Conservation (phyloP, 495 filamentous ascomycete genomes). For the Lepidopterella palustris region DNA sequence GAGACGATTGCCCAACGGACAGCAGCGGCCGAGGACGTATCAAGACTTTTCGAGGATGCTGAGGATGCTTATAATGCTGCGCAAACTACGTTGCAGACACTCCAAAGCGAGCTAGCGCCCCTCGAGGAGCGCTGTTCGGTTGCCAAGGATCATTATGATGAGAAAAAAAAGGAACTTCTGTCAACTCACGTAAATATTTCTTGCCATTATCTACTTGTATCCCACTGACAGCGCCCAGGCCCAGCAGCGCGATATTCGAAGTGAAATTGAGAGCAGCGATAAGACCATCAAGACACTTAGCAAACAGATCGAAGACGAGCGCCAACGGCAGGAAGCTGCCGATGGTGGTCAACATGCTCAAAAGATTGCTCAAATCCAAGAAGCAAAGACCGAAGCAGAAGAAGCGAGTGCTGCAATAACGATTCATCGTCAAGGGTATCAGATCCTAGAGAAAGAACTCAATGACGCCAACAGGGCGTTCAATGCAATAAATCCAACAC, state of each 20-base stretch:
- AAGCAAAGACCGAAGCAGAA: slow-evolving; percentile 47
- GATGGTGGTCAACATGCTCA: slow-evolving; percentile 32
- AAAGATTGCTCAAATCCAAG: slow-evolving; percentile 38
- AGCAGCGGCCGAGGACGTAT: slow-evolving; percentile 37
- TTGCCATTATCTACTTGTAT: not conserved
- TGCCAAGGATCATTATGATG: slow-evolving; percentile 37
- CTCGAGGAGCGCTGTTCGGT: slow-evolving; percentile 35
- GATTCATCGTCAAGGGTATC: slow-evolving; percentile 33
- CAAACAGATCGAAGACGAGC: slow-evolving; percentile 27
- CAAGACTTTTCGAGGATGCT: slow-evolving; percentile 37
- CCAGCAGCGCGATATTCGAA: slow-evolving; percentile 45
- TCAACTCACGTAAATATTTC: not conserved
- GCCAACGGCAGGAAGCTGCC: slow-evolving; percentile 29
- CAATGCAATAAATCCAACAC: slow-evolving; percentile 31
- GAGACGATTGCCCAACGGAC: slow-evolving; percentile 43
- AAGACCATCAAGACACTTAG: slow-evolving; percentile 34
- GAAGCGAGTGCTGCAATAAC: slow-evolving; percentile 37
- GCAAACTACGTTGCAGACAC: slow-evolving; percentile 33
- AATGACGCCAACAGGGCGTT: slow-evolving; percentile 38
- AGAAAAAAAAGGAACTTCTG: slow-evolving; percentile 16
- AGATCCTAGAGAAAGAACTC: slow-evolving; percentile 35
- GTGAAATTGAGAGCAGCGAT: slow-evolving; percentile 33
- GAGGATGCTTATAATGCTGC: slow-evolving; percentile 36
- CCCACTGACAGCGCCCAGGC: slow-evolving; percentile 22
- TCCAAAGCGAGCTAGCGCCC: slow-evolving; percentile 37